Evolutionary conservation across 78 protist genomes (phyloP), one percentile per base, ranked within the genome.

Genomic region (Dictyostelium citrinum): DNA sequence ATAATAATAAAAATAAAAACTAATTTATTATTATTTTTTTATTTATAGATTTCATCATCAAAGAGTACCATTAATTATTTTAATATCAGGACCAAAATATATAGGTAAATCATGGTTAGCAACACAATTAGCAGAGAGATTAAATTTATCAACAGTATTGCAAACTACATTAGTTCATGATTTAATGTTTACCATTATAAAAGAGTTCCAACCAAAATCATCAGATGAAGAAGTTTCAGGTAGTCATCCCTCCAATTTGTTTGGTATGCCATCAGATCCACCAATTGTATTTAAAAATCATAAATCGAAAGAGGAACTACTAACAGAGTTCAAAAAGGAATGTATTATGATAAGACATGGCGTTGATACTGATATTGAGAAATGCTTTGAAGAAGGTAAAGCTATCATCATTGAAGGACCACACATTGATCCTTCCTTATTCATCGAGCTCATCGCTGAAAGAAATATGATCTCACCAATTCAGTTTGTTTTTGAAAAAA

Each of bases 181-280:
- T 31, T 31, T 88, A 31, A 88, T 88, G 93, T 49, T 78, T 67
- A 72, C 84, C 1, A 88, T 88, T n/a, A 88, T 88, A 2, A 88
- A 64, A 31, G 93, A 88, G 29, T 88, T 78, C 33, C 83, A 77
- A 74, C 81, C 85, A 8, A 76, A 61, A 17, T 5, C 71, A n/a
- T n/a, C 20, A 5, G 81, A 41, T 14, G 31, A 27, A 33, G 33
- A 29, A 27, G 55, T 33, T 74, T 22, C 33, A 22, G 55, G 24
- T 22, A 41, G 31, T 75, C 49, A 78, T 17, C 60, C 60, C 46
- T n/a, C 37, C 0, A 39, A 33, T 14, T 12, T 88, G 43, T 88
- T 78, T 88, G 93, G 93, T 67, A 88, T 88, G 93, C 93, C 93
- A 31, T 88, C 93, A 11, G 93, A 88, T 29, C 93, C 93, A 55